Conservation (phyloP, 495 filamentous ascomycete genomes). For the Rhypophila decipiens region DNA sequence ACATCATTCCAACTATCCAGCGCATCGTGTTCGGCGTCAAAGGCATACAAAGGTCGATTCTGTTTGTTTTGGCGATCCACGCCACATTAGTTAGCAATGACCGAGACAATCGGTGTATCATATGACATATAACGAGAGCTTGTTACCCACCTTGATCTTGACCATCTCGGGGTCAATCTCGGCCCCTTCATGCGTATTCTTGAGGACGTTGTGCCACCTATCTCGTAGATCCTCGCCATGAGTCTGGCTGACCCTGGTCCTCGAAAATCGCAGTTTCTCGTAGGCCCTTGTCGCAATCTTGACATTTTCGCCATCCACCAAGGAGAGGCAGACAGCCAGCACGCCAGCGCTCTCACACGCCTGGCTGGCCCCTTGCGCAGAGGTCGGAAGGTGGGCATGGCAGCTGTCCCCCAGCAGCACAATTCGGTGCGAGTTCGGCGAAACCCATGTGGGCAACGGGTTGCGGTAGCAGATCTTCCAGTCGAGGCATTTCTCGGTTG, state of each 20-base stretch:
- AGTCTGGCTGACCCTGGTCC: constrained; percentile 39
- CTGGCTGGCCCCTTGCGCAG: constrained; percentile 44
- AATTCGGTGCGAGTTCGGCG: constrained; percentile 34
- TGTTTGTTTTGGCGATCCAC: not conserved
- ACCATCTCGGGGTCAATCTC: constrained; percentile 48
- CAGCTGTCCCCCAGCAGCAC: constrained; percentile 43
- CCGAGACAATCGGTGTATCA: not conserved
- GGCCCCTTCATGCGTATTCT: constrained; percentile 37
- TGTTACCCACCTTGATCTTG: constrained; percentile 31
- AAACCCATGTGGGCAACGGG: constrained; percentile 43
- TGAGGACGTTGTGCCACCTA: constrained; percentile 47
- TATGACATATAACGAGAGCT: not conserved
- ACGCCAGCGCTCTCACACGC: constrained; percentile 44
- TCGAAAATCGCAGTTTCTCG: constrained; percentile 45
- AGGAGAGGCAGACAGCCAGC: constrained; percentile 37
- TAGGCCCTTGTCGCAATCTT: constrained; percentile 44
- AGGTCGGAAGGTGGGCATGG: constrained; percentile 43
- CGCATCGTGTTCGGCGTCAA: constrained; percentile 45
- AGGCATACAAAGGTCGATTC: constrained; percentile 46
- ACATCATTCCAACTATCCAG: constrained; percentile 36
- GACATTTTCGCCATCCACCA: constrained; percentile 38
- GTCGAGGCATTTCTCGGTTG: constrained; percentile 43
- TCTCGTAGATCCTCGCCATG: constrained; percentile 49
- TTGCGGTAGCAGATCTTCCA: constrained; percentile 49
- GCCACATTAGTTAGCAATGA: not conserved